Evolutionary conservation across 2,329 filamentous ascomycete species (phyloP).

Genomic region (Venturiaceae sp.): DNA sequence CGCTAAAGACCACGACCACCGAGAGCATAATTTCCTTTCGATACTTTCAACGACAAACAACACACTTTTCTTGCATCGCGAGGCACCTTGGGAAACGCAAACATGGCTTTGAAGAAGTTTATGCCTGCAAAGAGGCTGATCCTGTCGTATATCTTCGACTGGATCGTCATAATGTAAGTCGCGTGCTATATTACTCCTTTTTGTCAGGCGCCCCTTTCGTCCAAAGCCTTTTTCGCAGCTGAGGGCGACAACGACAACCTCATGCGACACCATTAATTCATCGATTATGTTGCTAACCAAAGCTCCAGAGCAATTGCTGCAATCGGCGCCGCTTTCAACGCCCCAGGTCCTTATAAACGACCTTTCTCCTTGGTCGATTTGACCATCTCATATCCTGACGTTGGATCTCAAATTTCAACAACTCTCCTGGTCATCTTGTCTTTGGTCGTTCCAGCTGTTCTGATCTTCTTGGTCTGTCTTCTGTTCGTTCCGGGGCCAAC

Average conservation of each 20-base stretch:
- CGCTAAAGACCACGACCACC: background rate
- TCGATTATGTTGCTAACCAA: background rate
- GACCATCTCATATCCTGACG: slow-evolving; percentile 69
- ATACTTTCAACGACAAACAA: background rate
- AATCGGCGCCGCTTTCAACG: slow-evolving; percentile 50
- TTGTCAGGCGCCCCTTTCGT: background rate
- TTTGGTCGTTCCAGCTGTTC: slow-evolving; percentile 52
- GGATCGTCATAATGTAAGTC: slow-evolving; percentile 55
- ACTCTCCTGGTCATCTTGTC: slow-evolving; percentile 55
- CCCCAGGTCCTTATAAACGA: slow-evolving; percentile 53
- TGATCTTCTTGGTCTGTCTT: slow-evolving; percentile 61
- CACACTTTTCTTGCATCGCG: background rate
- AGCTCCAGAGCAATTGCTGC: slow-evolving; percentile 41
- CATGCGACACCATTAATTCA: background rate
- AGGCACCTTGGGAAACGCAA: no score
- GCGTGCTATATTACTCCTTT: slow-evolving; percentile 9
- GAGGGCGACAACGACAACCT: background rate
- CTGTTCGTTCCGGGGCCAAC: slow-evolving; percentile 63
- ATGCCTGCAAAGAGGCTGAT: slow-evolving; percentile 43
- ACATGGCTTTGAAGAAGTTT: background rate
- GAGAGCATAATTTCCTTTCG: background rate
- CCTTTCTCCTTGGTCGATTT: slow-evolving; percentile 66
- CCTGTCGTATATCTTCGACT: slow-evolving; percentile 63
- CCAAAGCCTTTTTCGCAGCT: no score
- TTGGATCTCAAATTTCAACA: slow-evolving; percentile 56